Evolutionary conservation across 495 filamentous ascomycete genomes (phyloP).

Genomic region (Penicillium canescens): DNA sequence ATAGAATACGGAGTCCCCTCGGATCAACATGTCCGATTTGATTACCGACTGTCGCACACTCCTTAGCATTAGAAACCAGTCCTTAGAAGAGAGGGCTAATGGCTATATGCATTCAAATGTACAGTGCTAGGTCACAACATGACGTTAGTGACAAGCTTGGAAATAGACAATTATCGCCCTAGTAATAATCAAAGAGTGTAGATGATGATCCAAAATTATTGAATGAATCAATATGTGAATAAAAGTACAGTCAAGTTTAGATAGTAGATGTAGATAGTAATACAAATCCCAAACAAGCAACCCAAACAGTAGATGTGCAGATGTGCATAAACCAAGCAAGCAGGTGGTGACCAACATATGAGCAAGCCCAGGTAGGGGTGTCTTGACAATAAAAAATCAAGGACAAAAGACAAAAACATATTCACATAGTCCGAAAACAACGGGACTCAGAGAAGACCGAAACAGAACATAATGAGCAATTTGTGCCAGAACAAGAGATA

Average conservation of each 20-base stretch:
- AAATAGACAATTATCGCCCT: too few relatives aligned
- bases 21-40: too few relatives aligned
- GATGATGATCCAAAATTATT: too few relatives aligned
- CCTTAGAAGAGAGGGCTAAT: too few relatives aligned
- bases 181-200: too few relatives aligned
- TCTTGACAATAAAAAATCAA: background rate
- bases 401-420: conserved; percentile 8
- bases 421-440: conserved; percentile 31
- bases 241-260: background rate
- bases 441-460: conserved; percentile 1
- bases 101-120: too few relatives aligned
- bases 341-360: background rate
- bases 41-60: too few relatives aligned
- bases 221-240: background rate
- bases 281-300: conserved; percentile 1
- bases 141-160: too few relatives aligned
- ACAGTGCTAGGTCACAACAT: too few relatives aligned
- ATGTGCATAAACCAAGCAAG: background rate
- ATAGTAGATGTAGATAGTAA: conserved; percentile 9
- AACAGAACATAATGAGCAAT: background rate
- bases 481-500: conserved; percentile 12
- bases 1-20: too few relatives aligned
- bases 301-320: background rate
- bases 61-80: too few relatives aligned
- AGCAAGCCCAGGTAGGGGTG: background rate